Evolutionary conservation across 768 basidiomycete genomes (phyloP).

Genomic region (Gymnopilus junonius): DNA sequence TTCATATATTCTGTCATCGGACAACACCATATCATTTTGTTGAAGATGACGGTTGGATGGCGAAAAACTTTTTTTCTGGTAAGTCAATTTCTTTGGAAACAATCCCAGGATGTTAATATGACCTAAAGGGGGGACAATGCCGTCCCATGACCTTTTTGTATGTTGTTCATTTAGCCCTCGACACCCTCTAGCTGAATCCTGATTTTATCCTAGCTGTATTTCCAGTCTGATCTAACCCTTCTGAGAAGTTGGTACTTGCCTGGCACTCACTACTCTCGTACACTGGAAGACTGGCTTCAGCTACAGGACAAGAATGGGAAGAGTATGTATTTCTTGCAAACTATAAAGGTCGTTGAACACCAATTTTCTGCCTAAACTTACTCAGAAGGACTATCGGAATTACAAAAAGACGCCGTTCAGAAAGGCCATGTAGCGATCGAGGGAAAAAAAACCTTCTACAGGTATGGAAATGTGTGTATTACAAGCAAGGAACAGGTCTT

Average conservation of each 20-base stretch:
- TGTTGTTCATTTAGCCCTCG: conserved; percentile 11
- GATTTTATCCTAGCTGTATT: conserved; percentile 48
- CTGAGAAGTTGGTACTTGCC: conserved; percentile 64
- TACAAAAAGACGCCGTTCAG: conserved; percentile 49
- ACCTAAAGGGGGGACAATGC: conserved; percentile 69
- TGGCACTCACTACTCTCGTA: conserved; percentile 66
- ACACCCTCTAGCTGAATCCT: background rate
- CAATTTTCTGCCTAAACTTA: background rate
- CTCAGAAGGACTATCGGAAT: conserved; percentile 48
- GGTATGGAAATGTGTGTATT: conserved; percentile 29
- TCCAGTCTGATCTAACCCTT: conserved; percentile 65
- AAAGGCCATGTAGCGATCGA: conserved; percentile 52
- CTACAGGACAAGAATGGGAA: conserved; percentile 57
- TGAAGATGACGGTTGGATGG: conserved; percentile 76
- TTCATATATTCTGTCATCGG: conserved; percentile 73
- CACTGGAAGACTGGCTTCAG: conserved; percentile 68
- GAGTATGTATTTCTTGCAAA: conserved; percentile 24
- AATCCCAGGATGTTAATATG: background rate
- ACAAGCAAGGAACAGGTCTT: background rate
- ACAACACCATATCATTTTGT: conserved; percentile 72
- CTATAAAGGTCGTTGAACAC: background rate
- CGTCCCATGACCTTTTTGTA: conserved; percentile 65
- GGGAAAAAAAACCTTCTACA: conserved; percentile 62
- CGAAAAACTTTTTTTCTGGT: conserved; percentile 71
- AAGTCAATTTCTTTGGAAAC: background rate